Evolutionary conservation across 352 stramenopile genomes (phyloP), one percentile per base, ranked within the genome.

Genomic region (Globisporangium iwayamae): DNA sequence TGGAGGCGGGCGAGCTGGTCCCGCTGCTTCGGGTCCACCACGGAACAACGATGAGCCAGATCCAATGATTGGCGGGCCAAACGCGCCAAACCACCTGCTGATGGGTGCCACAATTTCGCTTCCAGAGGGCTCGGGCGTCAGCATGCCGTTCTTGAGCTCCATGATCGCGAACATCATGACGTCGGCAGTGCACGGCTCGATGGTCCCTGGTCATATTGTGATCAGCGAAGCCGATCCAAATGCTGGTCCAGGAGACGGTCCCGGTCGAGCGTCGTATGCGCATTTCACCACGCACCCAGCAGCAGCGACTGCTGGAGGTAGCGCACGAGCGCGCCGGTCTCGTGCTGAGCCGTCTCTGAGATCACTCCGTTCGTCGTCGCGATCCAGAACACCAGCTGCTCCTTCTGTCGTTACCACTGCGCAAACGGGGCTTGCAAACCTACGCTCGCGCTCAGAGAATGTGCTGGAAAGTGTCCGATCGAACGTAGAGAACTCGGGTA

Each of bases 131-230:
- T 55, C 77, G 10, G 76, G 85, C 41, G 77, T 90, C 39, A 83
- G 68, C n/a, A 85, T 92, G 78, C 86, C 86, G 13, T 93, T 95
- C 72, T 70, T 95, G 8, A 91, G 81, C 61, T 91, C 83, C 2
- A 85, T 95, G 74, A 85, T 95, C 53, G 75, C 83, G 20, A 91
- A 92, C 63, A 76, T 93, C 47, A 80, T 92, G 25, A 88, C 71
- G 47, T 75, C 72, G 14, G 71, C 59, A 1, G 66, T 80, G 22
- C 73, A 87, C 22, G 79, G 74, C 11, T 59, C 53, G 52, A 73
- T 75, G 66, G 55, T 54, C 30, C 67, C 64, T 0, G 64, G 38
- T 4, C 62, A 65, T 54, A 65, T 67, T 18, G 60, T 62, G 36
- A 53, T 62, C 36, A 66, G 45, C 20, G 56, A 60, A 14, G 38